Conservation (phyloP, 208 protist genomes). For the Trypanosoma avium region DNA sequence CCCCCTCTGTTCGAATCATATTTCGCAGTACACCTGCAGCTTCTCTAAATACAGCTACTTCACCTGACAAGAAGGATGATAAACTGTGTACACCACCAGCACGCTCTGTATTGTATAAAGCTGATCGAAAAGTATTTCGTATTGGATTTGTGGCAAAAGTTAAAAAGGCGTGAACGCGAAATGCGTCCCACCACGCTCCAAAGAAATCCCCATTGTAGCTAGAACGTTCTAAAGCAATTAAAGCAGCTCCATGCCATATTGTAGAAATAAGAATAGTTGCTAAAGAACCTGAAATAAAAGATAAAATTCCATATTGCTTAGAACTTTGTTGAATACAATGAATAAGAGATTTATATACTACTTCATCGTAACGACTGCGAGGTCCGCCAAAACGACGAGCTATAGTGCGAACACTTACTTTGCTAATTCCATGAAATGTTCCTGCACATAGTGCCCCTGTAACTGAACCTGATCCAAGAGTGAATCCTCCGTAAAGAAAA, state of each 20-base stretch:
- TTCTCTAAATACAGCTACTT: constrained; percentile 76
- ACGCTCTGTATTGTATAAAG: constrained; percentile 63
- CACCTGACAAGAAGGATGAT: constrained; percentile 49
- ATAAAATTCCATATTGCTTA: constrained; percentile 70
- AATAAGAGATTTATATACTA: constrained; percentile 53
- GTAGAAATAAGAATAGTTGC: constrained; percentile 58
- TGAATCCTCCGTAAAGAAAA: constrained; percentile 78
- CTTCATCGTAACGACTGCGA: constrained; percentile 44
- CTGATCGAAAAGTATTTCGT: constrained; percentile 82
- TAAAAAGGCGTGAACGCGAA: constrained; percentile 78
- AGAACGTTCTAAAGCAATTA: constrained; percentile 59
- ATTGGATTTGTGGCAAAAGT: constrained; percentile 78
- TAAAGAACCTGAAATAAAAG: constrained; percentile 68
- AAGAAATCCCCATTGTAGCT: constrained; percentile 33
- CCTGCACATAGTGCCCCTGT: constrained; percentile 63
- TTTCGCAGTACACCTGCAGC: constrained; percentile 50
- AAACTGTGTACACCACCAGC: constrained; percentile 65
- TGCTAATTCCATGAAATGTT: constrained; percentile 49
- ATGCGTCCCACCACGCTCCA: constrained; percentile 60
- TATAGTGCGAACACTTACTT: constrained; percentile 67
- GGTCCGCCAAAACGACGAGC: constrained; percentile 63
- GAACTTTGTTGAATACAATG: constrained; percentile 56
- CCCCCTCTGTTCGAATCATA: constrained; percentile 54
- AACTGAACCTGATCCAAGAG: constrained; percentile 42
- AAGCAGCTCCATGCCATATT: constrained; percentile 70